Base-by-base conservation (phyloP, 441 rosid species). In the Viola pubescens region DNA sequence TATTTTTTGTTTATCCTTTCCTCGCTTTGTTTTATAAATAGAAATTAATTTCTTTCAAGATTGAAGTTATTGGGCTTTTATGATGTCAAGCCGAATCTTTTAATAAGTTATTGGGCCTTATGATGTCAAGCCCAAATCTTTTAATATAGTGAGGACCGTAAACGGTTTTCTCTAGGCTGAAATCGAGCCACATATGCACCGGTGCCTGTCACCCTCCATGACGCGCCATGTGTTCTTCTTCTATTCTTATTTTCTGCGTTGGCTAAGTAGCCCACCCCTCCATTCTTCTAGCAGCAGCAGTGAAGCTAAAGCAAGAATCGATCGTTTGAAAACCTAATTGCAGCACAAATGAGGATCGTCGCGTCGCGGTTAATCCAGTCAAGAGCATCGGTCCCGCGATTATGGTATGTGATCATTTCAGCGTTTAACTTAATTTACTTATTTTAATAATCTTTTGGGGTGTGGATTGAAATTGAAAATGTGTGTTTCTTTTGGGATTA, bases 351-450 rank as follows among this genome's bases (percentile, higher is more conserved):
- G 87, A 86, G 65, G 63, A 65, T 81, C 16, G 59, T 79, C 50
- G 78, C 75, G 5, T 78, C 85, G 12, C 87, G 95, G 54, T 78
- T 89, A 81, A 75, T 83, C 65, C 74, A 79, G 52, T 69, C 74
- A 39, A 67, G 73, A 63, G 47, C 80, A 39, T 76, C 87, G 13
- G 41, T 77, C n/a, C 8, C 79, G 37, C 46, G 68, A 56, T 46
- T 75, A 44, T 64, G 73, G 97, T 87, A 75, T 72, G 81, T 56
- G 61, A 10, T 38, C 19, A 14, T 4, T 16, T 52, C 39, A 2
- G 44, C 34, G 49, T 2, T 37, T 58, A 43, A 11, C 16, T 58
- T 51, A 6, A 43, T 43, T 43, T 43, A 6, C 46, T 43, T 48
- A 2, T 16, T 37, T 47, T 7, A 59, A 48, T 13, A 48, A 59